A percentile compares a stretch with the other conserved stretches of the same genome.
Conservation (phyloP, 345 rosid species). For the Mallotus nudiflorus region DNA sequence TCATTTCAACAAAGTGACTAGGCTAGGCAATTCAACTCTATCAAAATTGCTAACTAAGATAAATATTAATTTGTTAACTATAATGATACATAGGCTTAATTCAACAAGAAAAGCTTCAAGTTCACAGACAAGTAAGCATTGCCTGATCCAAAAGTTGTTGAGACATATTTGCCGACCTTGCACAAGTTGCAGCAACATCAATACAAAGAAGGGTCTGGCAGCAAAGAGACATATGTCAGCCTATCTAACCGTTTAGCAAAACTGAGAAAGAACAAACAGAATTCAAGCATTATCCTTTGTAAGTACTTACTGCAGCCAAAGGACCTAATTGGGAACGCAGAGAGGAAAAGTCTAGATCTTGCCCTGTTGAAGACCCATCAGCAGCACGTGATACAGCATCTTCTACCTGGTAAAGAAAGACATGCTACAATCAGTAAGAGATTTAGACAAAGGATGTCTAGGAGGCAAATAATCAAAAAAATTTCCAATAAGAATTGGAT, state of each 20-base stretch:
- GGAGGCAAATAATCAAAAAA: not conserved
- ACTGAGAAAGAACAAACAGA: slow-evolving; percentile 11
- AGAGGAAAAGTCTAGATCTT: slow-evolving; percentile 70
- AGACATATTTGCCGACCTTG: slow-evolving; percentile 71
- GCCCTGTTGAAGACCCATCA: slow-evolving; percentile 65
- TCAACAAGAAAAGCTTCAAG: slow-evolving; percentile 9
- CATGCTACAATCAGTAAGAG: not conserved
- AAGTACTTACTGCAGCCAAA: slow-evolving; percentile 76
- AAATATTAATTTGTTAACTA: slow-evolving; percentile 2
- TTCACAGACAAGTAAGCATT: slow-evolving; percentile 28
- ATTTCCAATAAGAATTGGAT: not conserved
- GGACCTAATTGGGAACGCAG: slow-evolving; percentile 78
- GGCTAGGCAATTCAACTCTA: not conserved
- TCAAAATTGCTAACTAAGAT: not conserved
- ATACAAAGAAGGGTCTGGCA: slow-evolving; percentile 87
- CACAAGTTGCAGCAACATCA: slow-evolving; percentile 91
- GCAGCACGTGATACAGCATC: slow-evolving; percentile 83
- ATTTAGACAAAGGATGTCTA: not conserved
- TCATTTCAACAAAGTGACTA: no score
- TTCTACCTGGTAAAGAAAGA: slow-evolving; percentile 58
- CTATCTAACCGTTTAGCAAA: slow-evolving; percentile 11
- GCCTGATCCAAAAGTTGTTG: slow-evolving; percentile 84
- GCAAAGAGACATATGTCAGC: slow-evolving; percentile 30
- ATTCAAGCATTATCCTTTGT: slow-evolving; percentile 2
- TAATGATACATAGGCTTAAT: not conserved